Base-by-base conservation (phyloP, 192 early-diverging fungal species). In the Chytriomyces sp. region DNA sequence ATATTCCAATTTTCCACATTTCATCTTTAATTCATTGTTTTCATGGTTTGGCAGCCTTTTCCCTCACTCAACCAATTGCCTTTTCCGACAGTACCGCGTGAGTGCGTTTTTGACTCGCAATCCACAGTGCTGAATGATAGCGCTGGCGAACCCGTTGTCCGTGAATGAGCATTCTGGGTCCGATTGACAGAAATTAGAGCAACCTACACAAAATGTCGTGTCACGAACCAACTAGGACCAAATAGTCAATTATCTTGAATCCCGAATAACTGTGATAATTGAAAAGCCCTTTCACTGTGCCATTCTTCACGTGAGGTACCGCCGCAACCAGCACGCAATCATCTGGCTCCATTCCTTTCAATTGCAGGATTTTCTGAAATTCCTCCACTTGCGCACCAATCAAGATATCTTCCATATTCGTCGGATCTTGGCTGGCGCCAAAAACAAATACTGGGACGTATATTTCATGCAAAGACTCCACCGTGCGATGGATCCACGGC, bases 401-500 rank as follows among this genome's bases (percentile, higher is more conserved):
- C 40, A 12, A 4, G n/a, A 64, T 19, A 7, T 39, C 63, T 19
- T 64, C 63, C 31, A 17, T 44, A 4, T 19, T 44, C 5, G 12
- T n/a, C n/a, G n/a, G n/a, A n/a, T n/a, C n/a, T n/a, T n/a, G n/a
- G n/a, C n/a, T n/a, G n/a, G n/a, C 63, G 17, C 39, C 41, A 64
- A 64, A 64, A 5, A 64, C 28, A 49, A 64, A 64, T 31, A 64
- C 63, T 12, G 63, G 63, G 8, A 64, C 63, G 49, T 49, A 64
- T 5, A 64, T 31, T 64, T 64, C 63, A 49, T n/a, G n/a, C n/a
- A n/a, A n/a, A n/a, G n/a, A n/a, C n/a, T n/a, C 6, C 49, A 22
- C 5, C 63, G 39, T 26, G 49, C 12, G 28, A 49, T 44, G 40
- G 17, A 8, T 5, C 10, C 12, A 25, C 10, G 56, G 56, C 25